Base-by-base conservation (phyloP, 257 asterid genomes). In the Nicotiana obtusifolia region DNA sequence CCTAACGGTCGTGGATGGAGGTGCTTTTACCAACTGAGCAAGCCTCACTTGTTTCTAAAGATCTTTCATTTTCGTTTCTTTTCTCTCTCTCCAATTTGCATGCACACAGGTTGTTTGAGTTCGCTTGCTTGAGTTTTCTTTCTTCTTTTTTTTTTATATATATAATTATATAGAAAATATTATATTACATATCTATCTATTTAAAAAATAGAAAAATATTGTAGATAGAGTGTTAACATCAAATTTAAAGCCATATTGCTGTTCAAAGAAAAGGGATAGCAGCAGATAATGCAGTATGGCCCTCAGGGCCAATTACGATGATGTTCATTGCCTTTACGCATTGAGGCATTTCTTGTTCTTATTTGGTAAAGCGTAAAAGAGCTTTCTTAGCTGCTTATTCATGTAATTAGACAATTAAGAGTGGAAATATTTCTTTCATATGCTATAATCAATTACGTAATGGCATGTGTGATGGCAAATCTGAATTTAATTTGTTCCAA, bases 231-330 rank as follows among this genome's bases (percentile, higher is more conserved):
- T 37, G 44, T 37, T 37, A 37, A 37, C 44, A 37, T 37, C 44
- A 37, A 35, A 5, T 35, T 35, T 35, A 35, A 35, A 35, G 2
- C 41, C 41, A 35, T 35, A 35, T 35, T 35, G 41, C 41, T 5
- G 9, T 7, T 33, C 37, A 33, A 33, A 33, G 37, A 33, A 33
- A 31, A 33, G 1, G 37, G 37, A 33, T 64, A 6, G 71, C 71
- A 28, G 71, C 6, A 64, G 17, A 31, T 66, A 33, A 67, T 67
- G 53, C 53, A 9, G 16, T 49, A 35, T 61, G 83, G 82, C 13
- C 83, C 87, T 41, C 28, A 26, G 28, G 28, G 28, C 28, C 66
- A 88, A 82, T 83, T 84, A 73, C 35, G 81, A 83, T 4, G 3
- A 69, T 47, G 62, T 64, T 64, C 31, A 44, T 79, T 65, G 86